These are phyloP conservation scores for Raphidocelis subcapitata DNA, from an alignment of 139 green algal genomes.

Conservation along the genomic window DNA sequence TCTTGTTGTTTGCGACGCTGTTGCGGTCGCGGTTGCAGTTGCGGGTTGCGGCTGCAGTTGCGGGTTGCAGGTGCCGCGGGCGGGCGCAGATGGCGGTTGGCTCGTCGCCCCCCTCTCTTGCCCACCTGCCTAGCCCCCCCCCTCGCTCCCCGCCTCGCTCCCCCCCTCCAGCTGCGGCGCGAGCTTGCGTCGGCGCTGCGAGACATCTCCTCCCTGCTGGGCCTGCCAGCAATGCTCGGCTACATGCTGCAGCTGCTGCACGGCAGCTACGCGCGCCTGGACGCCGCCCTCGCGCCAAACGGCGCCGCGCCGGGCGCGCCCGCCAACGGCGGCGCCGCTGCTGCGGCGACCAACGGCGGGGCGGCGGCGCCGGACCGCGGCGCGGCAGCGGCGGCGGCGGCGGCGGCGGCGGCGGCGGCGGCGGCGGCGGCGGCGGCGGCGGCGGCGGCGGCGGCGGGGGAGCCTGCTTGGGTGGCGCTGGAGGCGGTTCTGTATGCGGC, in stretches of 20 bases:
- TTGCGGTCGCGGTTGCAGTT: no score
- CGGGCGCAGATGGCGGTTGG: no score
- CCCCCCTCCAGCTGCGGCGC: conserved; percentile 44
- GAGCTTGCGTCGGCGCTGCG: conserved; percentile 52
- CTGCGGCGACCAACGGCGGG: background rate
- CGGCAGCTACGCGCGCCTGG: conserved; percentile 20
- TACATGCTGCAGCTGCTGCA: conserved; percentile 38
- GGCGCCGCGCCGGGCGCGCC: background rate
- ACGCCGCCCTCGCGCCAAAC: background rate
- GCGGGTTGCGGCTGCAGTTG: no score
- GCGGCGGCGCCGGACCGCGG: background rate
- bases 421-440: background rate
- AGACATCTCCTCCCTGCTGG: conserved; percentile 44
- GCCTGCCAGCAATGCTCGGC: conserved; percentile 22
- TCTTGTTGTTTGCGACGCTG: no score
- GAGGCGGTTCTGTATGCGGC: conserved; percentile 60
- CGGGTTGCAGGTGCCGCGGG: no score
- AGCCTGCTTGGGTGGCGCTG: conserved; percentile 27
- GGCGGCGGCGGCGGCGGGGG: background rate
- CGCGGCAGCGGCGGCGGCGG: conserved; percentile 2
- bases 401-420: conserved; percentile 10
- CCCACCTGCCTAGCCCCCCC: no score
- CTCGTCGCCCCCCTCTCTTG: no score
- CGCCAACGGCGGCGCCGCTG: background rate
- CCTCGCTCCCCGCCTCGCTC: background rate